Evolutionary conservation across 805 yeast species (phyloP).

Genomic region (Teunomyces cretensis): DNA sequence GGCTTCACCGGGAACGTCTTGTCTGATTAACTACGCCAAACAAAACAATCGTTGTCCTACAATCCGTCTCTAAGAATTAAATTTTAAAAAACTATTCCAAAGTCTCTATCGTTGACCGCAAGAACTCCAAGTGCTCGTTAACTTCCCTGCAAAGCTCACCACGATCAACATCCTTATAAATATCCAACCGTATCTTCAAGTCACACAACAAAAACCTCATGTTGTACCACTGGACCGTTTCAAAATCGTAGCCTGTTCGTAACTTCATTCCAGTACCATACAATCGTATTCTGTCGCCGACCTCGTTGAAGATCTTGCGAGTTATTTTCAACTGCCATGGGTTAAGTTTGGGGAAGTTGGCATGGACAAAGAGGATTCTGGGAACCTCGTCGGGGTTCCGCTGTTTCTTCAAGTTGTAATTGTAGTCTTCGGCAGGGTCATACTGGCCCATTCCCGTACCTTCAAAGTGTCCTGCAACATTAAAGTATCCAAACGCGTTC

Average conservation of each 20-base stretch:
- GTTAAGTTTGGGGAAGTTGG: constrained; percentile 66
- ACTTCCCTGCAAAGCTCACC: constrained; percentile 51
- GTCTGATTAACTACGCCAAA: no score
- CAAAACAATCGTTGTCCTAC: no score
- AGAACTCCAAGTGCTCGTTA: constrained; percentile 42
- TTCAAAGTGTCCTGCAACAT: constrained; percentile 38
- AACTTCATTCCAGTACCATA: constrained; percentile 58
- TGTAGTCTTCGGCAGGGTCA: constrained; percentile 63
- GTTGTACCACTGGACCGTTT: constrained; percentile 56
- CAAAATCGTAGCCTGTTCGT: constrained; percentile 57
- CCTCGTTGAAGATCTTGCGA: constrained; percentile 39
- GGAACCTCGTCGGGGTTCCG: constrained; percentile 18
- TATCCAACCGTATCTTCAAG: constrained; percentile 42
- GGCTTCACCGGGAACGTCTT: no score
- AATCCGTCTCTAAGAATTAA: background rate
- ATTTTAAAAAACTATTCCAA: constrained; percentile 26
- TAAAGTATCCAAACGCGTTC: constrained; percentile 50
- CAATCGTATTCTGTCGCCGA: constrained; percentile 51
- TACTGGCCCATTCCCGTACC: constrained; percentile 80
- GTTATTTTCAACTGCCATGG: constrained; percentile 53
- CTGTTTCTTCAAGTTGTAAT: constrained; percentile 10
- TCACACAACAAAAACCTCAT: constrained; percentile 59
- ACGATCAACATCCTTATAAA: constrained; percentile 42
- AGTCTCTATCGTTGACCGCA: constrained; percentile 36
- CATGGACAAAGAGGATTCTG: constrained; percentile 54